phyloP scores from a whole-genome alignment of 2,329 filamentous ascomycete genomes.

The Elsinoe arachidis region DNA sequence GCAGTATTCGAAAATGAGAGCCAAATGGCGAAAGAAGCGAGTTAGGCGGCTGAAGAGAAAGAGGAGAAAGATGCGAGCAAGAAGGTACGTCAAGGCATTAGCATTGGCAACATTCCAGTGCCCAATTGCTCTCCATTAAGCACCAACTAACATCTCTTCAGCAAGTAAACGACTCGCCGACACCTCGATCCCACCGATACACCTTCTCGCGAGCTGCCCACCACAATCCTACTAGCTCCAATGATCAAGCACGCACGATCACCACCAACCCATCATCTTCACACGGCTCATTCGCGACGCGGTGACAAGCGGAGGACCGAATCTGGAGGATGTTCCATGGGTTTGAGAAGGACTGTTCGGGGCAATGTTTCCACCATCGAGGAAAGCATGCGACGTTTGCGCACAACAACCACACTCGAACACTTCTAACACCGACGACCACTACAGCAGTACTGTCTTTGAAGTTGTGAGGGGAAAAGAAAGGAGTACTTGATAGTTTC shows the following conservation, averaged over 20 bases:
- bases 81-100: slow-evolving; percentile 61
- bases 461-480: background rate
- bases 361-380: background rate
- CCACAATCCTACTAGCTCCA: background rate
- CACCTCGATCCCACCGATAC: slow-evolving; percentile 19
- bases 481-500: background rate
- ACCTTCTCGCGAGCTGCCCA: background rate
- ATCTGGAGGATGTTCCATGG: background rate
- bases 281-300: slow-evolving; percentile 9
- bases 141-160: slow-evolving; percentile 20
- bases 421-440: slow-evolving; percentile 9
- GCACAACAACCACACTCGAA: background rate
- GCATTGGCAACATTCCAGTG: background rate
- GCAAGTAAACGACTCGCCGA: slow-evolving; percentile 41
- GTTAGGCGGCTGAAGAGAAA: slow-evolving; percentile 98
- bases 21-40: slow-evolving; percentile 99
- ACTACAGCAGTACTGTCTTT: background rate
- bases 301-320: slow-evolving; percentile 5
- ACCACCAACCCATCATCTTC: background rate
- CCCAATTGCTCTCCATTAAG: background rate
- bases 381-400: slow-evolving; percentile 8
- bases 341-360: background rate
- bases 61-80: slow-evolving; percentile 99
- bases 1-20: slow-evolving; percentile 60
- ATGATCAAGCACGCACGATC: background rate